phyloP scores from a whole-genome alignment of 352 stramenopile genomes.

The Globisporangium echinulatum region DNA sequence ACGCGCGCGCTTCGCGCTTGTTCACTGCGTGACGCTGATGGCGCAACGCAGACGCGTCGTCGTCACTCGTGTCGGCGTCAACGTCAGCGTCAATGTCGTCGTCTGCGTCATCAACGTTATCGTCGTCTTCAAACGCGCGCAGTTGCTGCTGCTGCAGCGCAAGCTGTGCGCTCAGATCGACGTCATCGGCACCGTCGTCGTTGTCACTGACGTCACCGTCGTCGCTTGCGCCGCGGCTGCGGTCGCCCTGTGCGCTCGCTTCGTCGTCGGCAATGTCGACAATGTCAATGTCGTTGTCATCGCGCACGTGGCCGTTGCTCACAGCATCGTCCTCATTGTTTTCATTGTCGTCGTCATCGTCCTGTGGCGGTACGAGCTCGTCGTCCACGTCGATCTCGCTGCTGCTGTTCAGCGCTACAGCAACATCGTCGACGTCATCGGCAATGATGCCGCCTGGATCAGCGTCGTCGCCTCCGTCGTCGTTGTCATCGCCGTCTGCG shows the following conservation, averaged over 20 bases:
- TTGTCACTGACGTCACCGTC: conserved; percentile 14
- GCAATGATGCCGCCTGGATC: conserved; percentile 11
- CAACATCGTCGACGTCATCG: conserved; percentile 2
- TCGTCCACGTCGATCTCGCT: neutral
- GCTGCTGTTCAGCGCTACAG: neutral
- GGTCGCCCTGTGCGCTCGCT: conserved; percentile 19
- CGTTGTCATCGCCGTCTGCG: conserved; percentile 7
- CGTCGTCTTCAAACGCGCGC: conserved; percentile 31
- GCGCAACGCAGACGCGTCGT: conserved; percentile 20
- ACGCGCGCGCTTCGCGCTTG: conserved; percentile 34
- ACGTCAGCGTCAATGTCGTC: conserved; percentile 34
- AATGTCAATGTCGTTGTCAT: conserved; percentile 20
- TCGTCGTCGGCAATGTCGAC: conserved; percentile 19
- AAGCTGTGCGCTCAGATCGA: conserved; percentile 4
- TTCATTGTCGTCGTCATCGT: conserved; percentile 12
- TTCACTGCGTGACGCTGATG: conserved; percentile 31
- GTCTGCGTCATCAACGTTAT: conserved; percentile 16
- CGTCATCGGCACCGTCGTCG: conserved; percentile 14
- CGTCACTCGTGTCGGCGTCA: conserved; percentile 19
- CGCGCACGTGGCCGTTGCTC: conserved; percentile 4
- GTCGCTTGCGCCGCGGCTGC: conserved; percentile 17
- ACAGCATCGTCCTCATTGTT: conserved; percentile 4
- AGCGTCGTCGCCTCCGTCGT: conserved; percentile 13
- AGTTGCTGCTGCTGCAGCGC: conserved; percentile 15
- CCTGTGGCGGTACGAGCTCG: conserved; percentile 13